Evolutionary conservation across 2,329 filamentous ascomycete genomes (phyloP).

Genomic region (Pseudogymnoascus sp.): DNA sequence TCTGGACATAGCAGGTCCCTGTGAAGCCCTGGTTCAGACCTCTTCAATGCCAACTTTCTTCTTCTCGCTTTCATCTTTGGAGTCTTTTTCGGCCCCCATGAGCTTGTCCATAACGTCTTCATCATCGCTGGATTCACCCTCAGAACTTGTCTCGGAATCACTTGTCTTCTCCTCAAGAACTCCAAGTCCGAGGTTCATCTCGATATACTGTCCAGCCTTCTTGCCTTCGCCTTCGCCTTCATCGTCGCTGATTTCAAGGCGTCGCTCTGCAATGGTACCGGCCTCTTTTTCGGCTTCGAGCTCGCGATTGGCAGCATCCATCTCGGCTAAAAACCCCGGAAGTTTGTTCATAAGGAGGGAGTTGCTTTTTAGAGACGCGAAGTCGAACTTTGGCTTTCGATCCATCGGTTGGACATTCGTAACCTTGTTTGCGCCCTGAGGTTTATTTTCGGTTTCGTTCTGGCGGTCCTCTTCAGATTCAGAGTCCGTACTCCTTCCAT

Average conservation of each 20-base stretch:
- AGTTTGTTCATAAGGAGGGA: constrained; percentile 9
- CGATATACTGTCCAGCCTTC: constrained; percentile 11
- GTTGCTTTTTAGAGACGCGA: constrained; percentile 9
- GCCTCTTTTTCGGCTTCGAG: constrained; percentile 13
- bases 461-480: neutral
- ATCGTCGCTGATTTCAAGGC: constrained; percentile 10
- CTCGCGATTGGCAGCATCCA: constrained; percentile 19
- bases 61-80: neutral
- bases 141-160: constrained; percentile 7
- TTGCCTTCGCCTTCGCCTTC: neutral
- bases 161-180: constrained; percentile 18
- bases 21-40: neutral
- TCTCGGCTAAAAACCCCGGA: constrained; percentile 16
- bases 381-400: constrained; percentile 16
- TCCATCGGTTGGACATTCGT: constrained; percentile 18
- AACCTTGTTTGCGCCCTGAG: constrained; percentile 6
- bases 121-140: constrained; percentile 6
- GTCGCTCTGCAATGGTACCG: constrained; percentile 11
- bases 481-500: neutral
- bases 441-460: neutral
- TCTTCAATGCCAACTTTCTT: constrained; percentile 3
- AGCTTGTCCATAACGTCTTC: constrained; percentile 10
- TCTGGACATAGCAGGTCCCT: neutral
- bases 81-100: neutral
- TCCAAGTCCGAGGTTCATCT: constrained; percentile 19